Base-by-base conservation (phyloP, 2,329 filamentous ascomycete genomes). In the Fusarium armeniacum region DNA sequence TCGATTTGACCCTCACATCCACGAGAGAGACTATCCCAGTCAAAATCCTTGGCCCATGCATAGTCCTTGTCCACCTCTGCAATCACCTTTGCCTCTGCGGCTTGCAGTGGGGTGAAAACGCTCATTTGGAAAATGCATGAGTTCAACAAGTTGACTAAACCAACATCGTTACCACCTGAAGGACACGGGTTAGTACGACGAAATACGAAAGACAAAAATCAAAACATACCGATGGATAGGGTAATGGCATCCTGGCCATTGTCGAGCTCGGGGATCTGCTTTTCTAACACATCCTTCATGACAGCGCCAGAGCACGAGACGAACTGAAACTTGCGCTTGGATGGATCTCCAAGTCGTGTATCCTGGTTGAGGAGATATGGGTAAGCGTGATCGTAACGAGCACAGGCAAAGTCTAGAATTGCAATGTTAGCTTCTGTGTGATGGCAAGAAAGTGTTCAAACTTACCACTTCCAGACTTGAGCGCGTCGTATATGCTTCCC, bases 361-460 rank as follows among this genome's bases (percentile, higher is more conserved):
- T 52, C 26, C 20, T 51, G 45, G 33, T 58, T 58, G 18, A 52
- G 1, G 2, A 63, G 46, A 30, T 65, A 62, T 6, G 62, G 62
- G 2, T 63, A 65, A 4, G 62, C 46, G 22, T 65, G 58, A 4
- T 65, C 62, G 20, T 62, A 62, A 2, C 59, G 55, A 18, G 35
- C 36, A 4, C 49, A 52, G 13, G 35, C 36, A 52, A 32, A 41
- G 9, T 32, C n/a, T 52, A 1, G 10, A 8, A 10, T 36, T 6
- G 0, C 20, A 18, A 35, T 2, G 32, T 52, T 30, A 52, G 49
- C 4, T 59, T 38, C 13, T 16, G 32, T 15, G 16, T 10, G 2
- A 6, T 38, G 30, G 7, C 6, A 18, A 10, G 6, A 15, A 24
- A 32, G 1, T 0, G 6, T 13, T 9, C 6, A 12, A 10, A 44